Conservation (phyloP, 106 monocot genomes). For the Cymbidium sinense region DNA sequence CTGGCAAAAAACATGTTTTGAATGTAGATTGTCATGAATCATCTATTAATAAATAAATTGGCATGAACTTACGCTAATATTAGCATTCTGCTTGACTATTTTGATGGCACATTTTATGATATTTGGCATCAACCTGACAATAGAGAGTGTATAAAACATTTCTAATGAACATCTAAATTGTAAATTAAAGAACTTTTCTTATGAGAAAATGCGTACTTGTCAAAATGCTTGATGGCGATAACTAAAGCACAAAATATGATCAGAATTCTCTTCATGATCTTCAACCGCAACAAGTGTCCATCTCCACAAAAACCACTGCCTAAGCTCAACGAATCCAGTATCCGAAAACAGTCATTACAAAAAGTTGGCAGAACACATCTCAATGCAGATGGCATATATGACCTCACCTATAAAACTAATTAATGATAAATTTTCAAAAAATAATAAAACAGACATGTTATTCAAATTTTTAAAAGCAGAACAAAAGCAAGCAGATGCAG, state of each 20-base stretch:
- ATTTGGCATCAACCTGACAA: constrained; percentile 52
- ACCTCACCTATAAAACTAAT: constrained; percentile 50
- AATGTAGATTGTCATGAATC: background rate
- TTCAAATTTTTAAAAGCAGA: background rate
- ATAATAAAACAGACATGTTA: background rate
- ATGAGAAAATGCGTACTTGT: constrained; percentile 44
- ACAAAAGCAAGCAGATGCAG: background rate
- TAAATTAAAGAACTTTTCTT: background rate
- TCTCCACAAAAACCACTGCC: constrained; percentile 17
- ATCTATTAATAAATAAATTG: background rate
- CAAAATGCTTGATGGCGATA: constrained; percentile 66
- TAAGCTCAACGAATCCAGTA: constrained; percentile 58
- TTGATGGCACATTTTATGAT: constrained; percentile 49
- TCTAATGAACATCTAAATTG: background rate
- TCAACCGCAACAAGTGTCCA: constrained; percentile 31
- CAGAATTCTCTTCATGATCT: constrained; percentile 63
- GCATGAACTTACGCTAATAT: constrained; percentile 45
- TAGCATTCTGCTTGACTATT: constrained; percentile 44
- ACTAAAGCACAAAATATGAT: constrained; percentile 48
- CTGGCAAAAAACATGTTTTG: background rate
- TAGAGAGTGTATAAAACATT: background rate
- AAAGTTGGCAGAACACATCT: constrained; percentile 38
- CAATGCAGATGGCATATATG: constrained; percentile 70
- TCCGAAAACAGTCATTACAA: constrained; percentile 48
- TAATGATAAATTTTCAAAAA: constrained; percentile 11